Base-by-base conservation (phyloP, 345 rosid genomes). In the Rhizophora mangle region DNA sequence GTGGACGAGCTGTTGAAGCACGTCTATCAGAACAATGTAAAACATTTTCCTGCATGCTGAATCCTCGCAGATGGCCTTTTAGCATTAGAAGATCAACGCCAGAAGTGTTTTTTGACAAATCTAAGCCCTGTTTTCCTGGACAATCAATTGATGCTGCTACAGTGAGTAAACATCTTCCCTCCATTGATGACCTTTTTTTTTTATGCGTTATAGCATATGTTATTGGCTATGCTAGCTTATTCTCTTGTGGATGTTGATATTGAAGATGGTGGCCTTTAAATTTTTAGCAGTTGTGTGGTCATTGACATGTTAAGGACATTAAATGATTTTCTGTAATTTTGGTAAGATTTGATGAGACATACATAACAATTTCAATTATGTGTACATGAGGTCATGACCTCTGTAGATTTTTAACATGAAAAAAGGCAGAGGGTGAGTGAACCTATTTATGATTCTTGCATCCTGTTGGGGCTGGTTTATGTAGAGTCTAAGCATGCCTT, bases 61-160 rank as follows among this genome's bases (percentile, higher is more conserved):
- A 78, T 47, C 81, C 71, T 72, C 80, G 75, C 24, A 78, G 68
- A 78, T 72, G 69, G 37, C 79, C 49, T 69, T 60, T 79, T 24
- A 72, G 83, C 54, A 63, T 76, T 46, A 64, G 62, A 68, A 79
- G 82, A 79, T 68, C 79, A 46, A 21, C 43, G 19, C 85, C 84
- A 0, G 73, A 85, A 66, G 88, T 82, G 43, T 90, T 90, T 72
- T 36, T 53, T 16, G 96, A 95, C 70, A 88, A 77, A 72, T 87
- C 93, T 71, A 13, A 77, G 19, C 85, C 86, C 78, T 73, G 63
- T 74, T 84, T 85, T 77, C 77, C 81, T 63, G 76, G 70, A 76
- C 72, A 70, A 71, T 74, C 77, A 60, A 61, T 72, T 46, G 47
- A 43, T 64, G 62, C 77, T 57, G 54, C 77, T 75, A 68, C 73